Base-by-base conservation (phyloP, 768 basidiomycete species). In the Butyriboletus loyo region DNA sequence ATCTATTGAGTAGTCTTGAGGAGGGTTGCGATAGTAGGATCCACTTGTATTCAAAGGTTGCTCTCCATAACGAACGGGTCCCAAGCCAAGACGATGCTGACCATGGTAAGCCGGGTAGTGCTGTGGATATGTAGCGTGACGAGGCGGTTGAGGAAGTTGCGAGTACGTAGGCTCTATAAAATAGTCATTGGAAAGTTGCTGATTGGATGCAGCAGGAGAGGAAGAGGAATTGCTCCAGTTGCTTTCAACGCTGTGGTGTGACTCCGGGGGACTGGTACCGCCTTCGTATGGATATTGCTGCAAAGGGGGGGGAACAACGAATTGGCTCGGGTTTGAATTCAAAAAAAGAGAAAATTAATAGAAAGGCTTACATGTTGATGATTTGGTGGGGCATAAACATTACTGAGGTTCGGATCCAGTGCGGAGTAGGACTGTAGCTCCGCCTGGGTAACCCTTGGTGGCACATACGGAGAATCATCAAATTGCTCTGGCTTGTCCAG, bases 391-490 rank as follows among this genome's bases (percentile, higher is more conserved):
- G 49, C 44, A 51, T 59, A 57, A 28, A 46, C 37, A 46, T 49
- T 42, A 24, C 7, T 10, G 17, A 32, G 8, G 11, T 54, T 53
- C 48, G 62, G 57, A 47, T 59, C 42, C 28, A 52, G 49, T 42
- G 54, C 52, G 51, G 58, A 46, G 46, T 57, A 61, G 32, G 27
- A 0, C 8, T 55, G 56, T 22, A 56, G 58, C 56, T 59, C 54
- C 45, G 60, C 42, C 49, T 64, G 67, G 14, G 43, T 32, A 17
- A 32, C 4, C 34, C 69, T 60, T 13, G 64, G 67, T 39, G 68
- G 68, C 36, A 69, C 56, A 38, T 71, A 69, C 0, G 68, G 69
- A 1, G 67, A 8, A 5, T 69, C 69, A 44, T 66, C 58, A 38
- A 63, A 63, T n/a, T 55, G 38, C 17, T 66, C 63, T 43, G 59